A percentile compares a stretch with the other conserved stretches of the same genome.
Conservation (phyloP, 768 basidiomycete species). For the Boletus pseudo-olivaceus region DNA sequence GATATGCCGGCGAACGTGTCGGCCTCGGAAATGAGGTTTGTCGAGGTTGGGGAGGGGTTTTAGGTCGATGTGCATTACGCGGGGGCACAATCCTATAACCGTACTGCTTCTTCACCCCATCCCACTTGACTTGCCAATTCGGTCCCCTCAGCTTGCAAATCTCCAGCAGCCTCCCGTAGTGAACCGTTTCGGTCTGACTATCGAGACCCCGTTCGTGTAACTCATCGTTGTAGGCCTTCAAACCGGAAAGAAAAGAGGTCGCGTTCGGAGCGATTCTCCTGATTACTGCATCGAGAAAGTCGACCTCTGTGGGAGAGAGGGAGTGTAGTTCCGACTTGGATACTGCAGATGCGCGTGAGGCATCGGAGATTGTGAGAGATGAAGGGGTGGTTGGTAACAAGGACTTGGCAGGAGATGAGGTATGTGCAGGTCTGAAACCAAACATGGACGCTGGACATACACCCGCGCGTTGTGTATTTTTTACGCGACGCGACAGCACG, state of each 20-base stretch:
- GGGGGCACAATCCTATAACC: constrained; percentile 33
- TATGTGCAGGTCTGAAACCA: constrained; percentile 44
- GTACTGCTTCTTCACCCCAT: constrained; percentile 57
- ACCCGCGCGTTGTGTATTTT: constrained; percentile 14
- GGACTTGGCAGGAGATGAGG: constrained; percentile 44
- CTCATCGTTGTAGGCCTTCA: constrained; percentile 82
- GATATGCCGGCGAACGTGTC: constrained; percentile 23
- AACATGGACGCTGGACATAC: constrained; percentile 32
- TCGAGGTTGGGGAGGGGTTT: constrained; percentile 17
- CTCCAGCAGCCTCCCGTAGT: constrained; percentile 80
- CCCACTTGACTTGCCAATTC: constrained; percentile 84
- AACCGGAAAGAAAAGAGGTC: constrained; percentile 74
- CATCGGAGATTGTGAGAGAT: constrained; percentile 24
- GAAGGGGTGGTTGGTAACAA: constrained; percentile 15
- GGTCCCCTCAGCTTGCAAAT: constrained; percentile 76
- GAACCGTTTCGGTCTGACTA: constrained; percentile 69
- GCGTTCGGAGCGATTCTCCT: constrained; percentile 61
- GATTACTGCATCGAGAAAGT: constrained; percentile 74
- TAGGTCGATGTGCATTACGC: constrained; percentile 10
- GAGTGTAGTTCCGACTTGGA: constrained; percentile 48
- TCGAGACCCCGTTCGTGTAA: constrained; percentile 73
- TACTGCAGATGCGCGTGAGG: constrained; percentile 38
- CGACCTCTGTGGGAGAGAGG: constrained; percentile 55
- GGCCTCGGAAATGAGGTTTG: constrained; percentile 16
- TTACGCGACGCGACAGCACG: constrained; percentile 29